phyloP scores from a whole-genome alignment of 352 stramenopile species.

The Pythium apleroticum region DNA sequence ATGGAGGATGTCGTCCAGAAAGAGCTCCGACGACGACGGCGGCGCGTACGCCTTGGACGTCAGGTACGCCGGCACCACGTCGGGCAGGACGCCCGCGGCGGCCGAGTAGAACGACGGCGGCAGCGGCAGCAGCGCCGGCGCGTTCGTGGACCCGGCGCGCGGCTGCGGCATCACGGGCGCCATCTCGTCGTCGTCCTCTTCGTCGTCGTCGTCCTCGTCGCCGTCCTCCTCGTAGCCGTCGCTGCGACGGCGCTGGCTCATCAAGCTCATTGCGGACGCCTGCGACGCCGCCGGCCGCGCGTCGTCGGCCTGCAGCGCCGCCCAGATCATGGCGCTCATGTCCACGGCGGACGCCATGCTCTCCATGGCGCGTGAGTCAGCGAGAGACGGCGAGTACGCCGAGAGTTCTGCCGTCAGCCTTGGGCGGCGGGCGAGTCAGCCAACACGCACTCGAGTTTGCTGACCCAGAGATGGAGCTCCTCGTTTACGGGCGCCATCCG shows the following conservation, averaged over 20 bases:
- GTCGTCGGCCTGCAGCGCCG: constrained; percentile 17
- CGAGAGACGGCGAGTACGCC: no score
- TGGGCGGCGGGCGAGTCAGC: neutral
- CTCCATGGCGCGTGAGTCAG: neutral
- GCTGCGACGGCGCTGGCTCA: neutral
- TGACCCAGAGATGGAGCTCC: neutral
- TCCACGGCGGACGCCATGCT: constrained; percentile 6
- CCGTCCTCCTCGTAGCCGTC: constrained; percentile 8
- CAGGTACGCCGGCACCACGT: constrained; percentile 18
- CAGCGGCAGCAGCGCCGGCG: constrained; percentile 4
- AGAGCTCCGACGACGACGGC: constrained; percentile 26
- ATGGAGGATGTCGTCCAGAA: constrained; percentile 48
- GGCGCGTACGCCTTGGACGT: constrained; percentile 2
- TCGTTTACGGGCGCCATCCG: neutral
- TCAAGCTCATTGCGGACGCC: neutral
- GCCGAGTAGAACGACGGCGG: constrained; percentile 20
- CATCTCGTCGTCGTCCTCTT: constrained; percentile 17
- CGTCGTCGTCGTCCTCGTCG: constrained; percentile 15
- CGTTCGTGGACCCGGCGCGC: neutral
- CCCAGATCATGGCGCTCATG: constrained; percentile 16
- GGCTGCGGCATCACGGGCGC: constrained; percentile 18
- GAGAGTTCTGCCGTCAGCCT: neutral
- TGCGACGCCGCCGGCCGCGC: neutral
- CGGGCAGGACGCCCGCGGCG: constrained; percentile 1
- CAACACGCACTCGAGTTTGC: neutral